Base-by-base conservation (phyloP, 306 rosid species). In the Pterocarpus macrocarpus region DNA sequence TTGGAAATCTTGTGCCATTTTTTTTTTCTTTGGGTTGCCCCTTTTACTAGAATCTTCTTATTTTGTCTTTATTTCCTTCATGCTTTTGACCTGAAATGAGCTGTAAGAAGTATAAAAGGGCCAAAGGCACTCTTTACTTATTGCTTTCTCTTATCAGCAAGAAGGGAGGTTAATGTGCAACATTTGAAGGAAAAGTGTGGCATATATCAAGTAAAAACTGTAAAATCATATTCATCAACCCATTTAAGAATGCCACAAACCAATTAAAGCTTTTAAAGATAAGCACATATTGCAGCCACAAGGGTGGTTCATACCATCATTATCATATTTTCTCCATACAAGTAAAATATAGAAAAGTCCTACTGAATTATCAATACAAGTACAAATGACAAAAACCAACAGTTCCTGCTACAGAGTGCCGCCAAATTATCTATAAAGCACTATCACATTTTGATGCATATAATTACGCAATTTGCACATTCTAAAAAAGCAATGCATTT, bases 231-330 rank as follows among this genome's bases (percentile, higher is more conserved):
- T 61, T 35, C 56, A 50, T 61, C 65, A 35, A 47, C 44, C 41
- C 76, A 34, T 55, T 32, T 71, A 56, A 75, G 74, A 84, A 69
- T 62, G 47, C 66, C 57, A 62, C 2, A 16, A 39, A 62, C 47
- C 30, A 59, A 28, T 50, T 61, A 35, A 12, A 78, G 6, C 12
- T 39, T 30, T 30, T n/a, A 22, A 67, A 52, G 59, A 75, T 33
- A 44, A 36, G 11, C 30, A 16, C 5, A 17, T 16, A 66, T 16
- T 66, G 53, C 53, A 66, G 14, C 7, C n/a, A 5, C 7, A 15
- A 15, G 53, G 65, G 71, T 70, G 69, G 53, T 79, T 22, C n/a
- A 53, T 65, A 52, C 41, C 52, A 15, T 47, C 63, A 65, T 35
- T 14, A 3, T 47, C 10, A 15, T 35, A 50, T 16, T 33, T 76